Base-by-base conservation (phyloP, 441 rosid species). In the Daphne laureola region DNA sequence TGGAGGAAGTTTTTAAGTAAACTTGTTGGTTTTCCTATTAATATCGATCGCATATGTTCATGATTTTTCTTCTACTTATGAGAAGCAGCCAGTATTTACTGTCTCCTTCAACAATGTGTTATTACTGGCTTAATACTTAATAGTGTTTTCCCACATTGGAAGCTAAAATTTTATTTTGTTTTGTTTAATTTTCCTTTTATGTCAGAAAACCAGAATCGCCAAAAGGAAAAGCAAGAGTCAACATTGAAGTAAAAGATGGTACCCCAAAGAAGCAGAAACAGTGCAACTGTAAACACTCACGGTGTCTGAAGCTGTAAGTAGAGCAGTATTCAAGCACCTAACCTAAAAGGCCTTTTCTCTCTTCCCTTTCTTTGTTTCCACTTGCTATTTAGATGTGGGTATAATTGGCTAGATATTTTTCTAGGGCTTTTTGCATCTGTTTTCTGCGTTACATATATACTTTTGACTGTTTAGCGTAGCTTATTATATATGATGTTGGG, bases 281-380 rank as follows among this genome's bases (percentile, higher is more conserved):
- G 48, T 87, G 89, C 49, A 83, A 76, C 47, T 84, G 95, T 71
- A 84, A 80, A 67, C 62, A 69, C 55, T 76, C 91, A 3, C 73
- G 65, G 42, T 87, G 91, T 68, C 71, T 87, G 81, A 84, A 88
- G 65, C 61, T 88, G 93, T 88, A 67, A 82, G 90, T 59, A 43
- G 9, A 49, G 38, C 8, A 31, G 11, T 31, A 9, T 31, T 5
- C 38, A 31, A 1, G 4, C 11, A 7, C 38, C 38, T 31, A 31
- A 31, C 11, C 11, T 31, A 9, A 31, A 31, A 31, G 8, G 38
- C 8, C 9, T 21, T 21, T 21, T 31, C 38, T 9, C 38, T 9
- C 38, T 31, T 31, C 38, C 38, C 38, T 5, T 9, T 31, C 25
- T 3, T 21, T 21, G 3, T 21, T 31, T 9, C 11, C 38, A 31